phyloP scores from a whole-genome alignment of 108 stramenopile species.

The Cyclotella atomus region DNA sequence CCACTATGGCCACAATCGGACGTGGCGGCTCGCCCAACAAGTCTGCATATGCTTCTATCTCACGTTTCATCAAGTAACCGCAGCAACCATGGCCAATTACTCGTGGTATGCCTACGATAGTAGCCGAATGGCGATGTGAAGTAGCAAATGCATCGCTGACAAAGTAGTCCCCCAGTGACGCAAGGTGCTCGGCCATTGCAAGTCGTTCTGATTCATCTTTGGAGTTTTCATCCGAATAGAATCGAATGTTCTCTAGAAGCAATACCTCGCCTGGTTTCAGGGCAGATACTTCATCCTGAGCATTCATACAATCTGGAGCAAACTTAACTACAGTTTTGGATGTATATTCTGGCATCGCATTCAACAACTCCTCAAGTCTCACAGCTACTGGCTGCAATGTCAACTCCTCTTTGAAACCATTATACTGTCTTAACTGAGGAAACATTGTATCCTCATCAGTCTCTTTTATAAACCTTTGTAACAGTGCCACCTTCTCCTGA shows the following conservation, averaged over 20 bases:
- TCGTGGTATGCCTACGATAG: conserved; percentile 60
- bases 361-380: conserved; percentile 79
- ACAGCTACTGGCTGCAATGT: conserved; percentile 83
- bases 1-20: conserved; percentile 91
- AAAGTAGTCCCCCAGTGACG: conserved; percentile 76
- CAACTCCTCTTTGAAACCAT: conserved; percentile 62
- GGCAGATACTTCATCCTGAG: conserved; percentile 35
- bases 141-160: conserved; percentile 99
- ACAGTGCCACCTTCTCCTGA: conserved; percentile 37
- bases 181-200: conserved; percentile 46
- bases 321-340: conserved; percentile 61
- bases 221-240: conserved; percentile 88
- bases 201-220: conserved; percentile 26
- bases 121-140: conserved; percentile 91
- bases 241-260: conserved; percentile 95
- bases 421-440: conserved; percentile 46
- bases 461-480: conserved; percentile 27
- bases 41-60: conserved; percentile 88
- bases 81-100: conserved; percentile 53
- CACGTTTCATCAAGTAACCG: conserved; percentile 78
- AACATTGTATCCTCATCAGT: conserved; percentile 9
- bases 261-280: conserved; percentile 67
- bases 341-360: conserved; percentile 25
- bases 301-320: conserved; percentile 75
- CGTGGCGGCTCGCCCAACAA: conserved; percentile 59